Evolutionary conservation across 352 stramenopile species (phyloP), one percentile per base, ranked within the genome.

Genomic region (Globisporangium emineosum): DNA sequence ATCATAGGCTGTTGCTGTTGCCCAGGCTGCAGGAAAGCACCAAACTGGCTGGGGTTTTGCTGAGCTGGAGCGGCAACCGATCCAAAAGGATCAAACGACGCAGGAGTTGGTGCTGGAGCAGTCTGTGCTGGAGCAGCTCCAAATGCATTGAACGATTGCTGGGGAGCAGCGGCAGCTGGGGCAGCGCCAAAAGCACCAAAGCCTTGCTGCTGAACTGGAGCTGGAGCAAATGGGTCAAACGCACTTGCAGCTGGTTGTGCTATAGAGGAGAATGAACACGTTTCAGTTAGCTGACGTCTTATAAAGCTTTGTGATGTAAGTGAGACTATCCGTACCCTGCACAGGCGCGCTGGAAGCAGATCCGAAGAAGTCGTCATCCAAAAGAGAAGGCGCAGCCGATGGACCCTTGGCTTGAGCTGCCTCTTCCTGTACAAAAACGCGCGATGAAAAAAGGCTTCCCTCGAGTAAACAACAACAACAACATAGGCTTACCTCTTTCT

Each of bases 321-420:
- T n/a, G n/a, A 54, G 25, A 42, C 42, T 54, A 67, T 53, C 35
- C 63, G 49, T 66, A 83, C 71, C 75, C 72, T 57, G 67, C 32
- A 63, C 65, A 9, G 79, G 64, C 52, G 78, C 61, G n/a, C n/a
- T 70, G 7, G 75, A 55, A 49, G 79, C 35, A 6, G 76, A 65
- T 7, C 70, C 73, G 47, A 94, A 94, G 62, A 94, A 93, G 62
- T 92, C 83, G 42, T 80, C 79, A 50, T 93, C 86, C 32, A 94
- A 64, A 3, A 94, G 75, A 5, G 83, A 93, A 8, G 86, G 83
- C 15, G 78, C 75, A 17, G 80, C 69, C 15, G 83, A 88, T 5
- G 83, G 81, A 15, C 73, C 73, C 68, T 90, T 92, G 1, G 75
- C 50, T 30, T 77, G 72, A 23, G 63, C 58, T 54, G 76, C 71